These are phyloP conservation scores for Xylaria sp. DNA, from an alignment of 2,329 filamentous ascomycete genomes.

Conservation along the genomic window DNA sequence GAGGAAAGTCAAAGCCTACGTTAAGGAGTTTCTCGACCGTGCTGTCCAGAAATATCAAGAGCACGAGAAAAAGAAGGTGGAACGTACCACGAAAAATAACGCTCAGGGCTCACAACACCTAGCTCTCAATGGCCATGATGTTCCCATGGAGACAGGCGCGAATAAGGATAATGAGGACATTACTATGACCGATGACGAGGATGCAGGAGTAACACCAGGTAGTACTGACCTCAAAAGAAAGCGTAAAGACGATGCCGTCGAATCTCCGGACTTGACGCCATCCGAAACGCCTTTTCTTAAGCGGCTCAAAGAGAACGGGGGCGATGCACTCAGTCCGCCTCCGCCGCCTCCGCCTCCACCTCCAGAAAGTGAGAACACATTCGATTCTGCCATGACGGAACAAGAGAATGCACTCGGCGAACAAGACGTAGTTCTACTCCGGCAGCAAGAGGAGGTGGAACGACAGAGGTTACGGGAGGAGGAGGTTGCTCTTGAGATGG, in stretches of 20 bases:
- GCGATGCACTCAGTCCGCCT: constrained; percentile 43
- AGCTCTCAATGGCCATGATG: constrained; percentile 30
- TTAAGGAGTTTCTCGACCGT: constrained; percentile 85
- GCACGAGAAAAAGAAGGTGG: constrained; percentile 68
- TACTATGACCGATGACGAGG: constrained; percentile 51
- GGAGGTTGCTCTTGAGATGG: constrained; percentile 45
- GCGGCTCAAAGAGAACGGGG: constrained; percentile 56
- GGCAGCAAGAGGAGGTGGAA: constrained; percentile 61
- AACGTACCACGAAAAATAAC: constrained; percentile 41
- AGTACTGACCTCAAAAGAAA: constrained; percentile 69
- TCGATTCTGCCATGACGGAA: constrained; percentile 46
- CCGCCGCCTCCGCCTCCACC: constrained; percentile 59
- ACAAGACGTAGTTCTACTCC: constrained; percentile 56
- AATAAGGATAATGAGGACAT: constrained; percentile 42
- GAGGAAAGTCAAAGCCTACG: constrained; percentile 81
- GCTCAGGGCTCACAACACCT: constrained; percentile 36
- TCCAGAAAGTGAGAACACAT: constrained; percentile 45
- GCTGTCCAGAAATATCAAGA: constrained; percentile 76
- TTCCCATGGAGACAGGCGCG: constrained; percentile 31
- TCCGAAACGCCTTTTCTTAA: constrained; percentile 63
- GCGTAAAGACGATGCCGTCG: constrained; percentile 53
- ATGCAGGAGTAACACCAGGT: constrained; percentile 49
- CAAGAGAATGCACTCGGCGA: constrained; percentile 54
- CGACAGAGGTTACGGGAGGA: constrained; percentile 44
- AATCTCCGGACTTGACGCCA: constrained; percentile 54